A percentile compares a stretch with the other conserved stretches of the same genome.
phyloP scores from a whole-genome alignment of 192 early-diverging fungal genomes.

The Anaeromyces robustus region DNA sequence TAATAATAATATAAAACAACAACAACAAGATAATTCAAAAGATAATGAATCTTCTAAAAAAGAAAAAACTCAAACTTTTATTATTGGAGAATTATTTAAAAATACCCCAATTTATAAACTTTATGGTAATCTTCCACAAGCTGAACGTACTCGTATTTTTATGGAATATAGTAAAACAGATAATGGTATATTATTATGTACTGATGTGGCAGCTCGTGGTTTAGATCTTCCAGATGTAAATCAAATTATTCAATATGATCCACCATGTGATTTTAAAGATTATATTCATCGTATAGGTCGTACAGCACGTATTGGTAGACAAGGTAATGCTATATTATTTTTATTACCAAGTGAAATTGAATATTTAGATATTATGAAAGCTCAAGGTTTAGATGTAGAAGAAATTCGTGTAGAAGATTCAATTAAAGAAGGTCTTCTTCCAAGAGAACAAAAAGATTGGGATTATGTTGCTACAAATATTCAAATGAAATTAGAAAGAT shows the following conservation, averaged over 20 bases:
- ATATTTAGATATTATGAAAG: slow-evolving; percentile 37
- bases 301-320: slow-evolving; percentile 83
- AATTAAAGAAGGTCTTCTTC: slow-evolving; percentile 22
- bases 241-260: slow-evolving; percentile 89
- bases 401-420: slow-evolving; percentile 32
- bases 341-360: slow-evolving; percentile 76
- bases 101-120: slow-evolving; percentile 61
- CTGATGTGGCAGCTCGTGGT: slow-evolving; percentile 94
- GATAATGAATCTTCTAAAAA: slow-evolving; percentile 14
- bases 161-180: slow-evolving; percentile 42
- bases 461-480: slow-evolving; percentile 34
- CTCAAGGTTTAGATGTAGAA: slow-evolving; percentile 37
- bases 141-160: slow-evolving; percentile 59
- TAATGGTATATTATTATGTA: slow-evolving; percentile 76
- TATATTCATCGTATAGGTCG: slow-evolving; percentile 96
- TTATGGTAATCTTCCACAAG: slow-evolving; percentile 77
- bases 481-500: slow-evolving; percentile 55
- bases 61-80: slow-evolving; percentile 11
- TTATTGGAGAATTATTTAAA: slow-evolving; percentile 45
- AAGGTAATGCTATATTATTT: slow-evolving; percentile 72
- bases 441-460: neutral
- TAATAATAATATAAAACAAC: no score
- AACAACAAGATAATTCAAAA: slow-evolving; percentile 4
- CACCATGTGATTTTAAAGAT: slow-evolving; percentile 80
- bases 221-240: slow-evolving; percentile 89